phyloP scores from a whole-genome alignment of 768 basidiomycete species.

The Lactarius tabidus region DNA sequence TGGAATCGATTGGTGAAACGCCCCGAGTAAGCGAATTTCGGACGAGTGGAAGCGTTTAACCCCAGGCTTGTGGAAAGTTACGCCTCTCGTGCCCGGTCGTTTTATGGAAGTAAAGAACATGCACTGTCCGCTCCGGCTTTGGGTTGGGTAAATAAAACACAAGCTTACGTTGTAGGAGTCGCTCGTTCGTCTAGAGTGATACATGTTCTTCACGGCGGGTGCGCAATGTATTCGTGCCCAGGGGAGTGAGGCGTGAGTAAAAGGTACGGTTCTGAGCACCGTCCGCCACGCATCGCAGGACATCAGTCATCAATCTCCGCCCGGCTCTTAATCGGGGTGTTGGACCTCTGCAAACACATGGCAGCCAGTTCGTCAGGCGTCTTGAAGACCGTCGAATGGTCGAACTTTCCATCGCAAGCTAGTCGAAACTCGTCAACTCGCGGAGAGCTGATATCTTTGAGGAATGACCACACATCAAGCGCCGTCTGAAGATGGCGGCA shows the following conservation, averaged over 20 bases:
- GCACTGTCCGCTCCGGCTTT: background rate
- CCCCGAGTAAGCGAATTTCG: background rate
- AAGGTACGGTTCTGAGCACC: background rate
- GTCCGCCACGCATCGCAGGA: background rate
- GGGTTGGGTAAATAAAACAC: background rate
- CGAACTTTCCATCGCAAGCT: slow-evolving; percentile 51
- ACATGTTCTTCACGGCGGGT: background rate
- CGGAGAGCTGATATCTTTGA: slow-evolving; percentile 47
- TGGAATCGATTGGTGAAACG: background rate
- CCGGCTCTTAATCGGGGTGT: slow-evolving; percentile 13
- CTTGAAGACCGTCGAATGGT: slow-evolving; percentile 66
- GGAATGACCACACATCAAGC: slow-evolving; percentile 43
- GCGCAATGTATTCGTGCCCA: background rate
- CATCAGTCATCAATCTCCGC: slow-evolving; percentile 14
- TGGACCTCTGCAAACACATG: slow-evolving; percentile 31
- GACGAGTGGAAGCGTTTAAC: background rate
- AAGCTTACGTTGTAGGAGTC: background rate
- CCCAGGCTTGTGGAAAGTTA: background rate
- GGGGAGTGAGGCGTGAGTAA: background rate
- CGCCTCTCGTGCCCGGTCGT: background rate
- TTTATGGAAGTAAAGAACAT: background rate
- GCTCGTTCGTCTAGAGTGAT: background rate
- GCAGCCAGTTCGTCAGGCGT: slow-evolving; percentile 44
- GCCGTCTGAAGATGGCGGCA: slow-evolving; percentile 44
- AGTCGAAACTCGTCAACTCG: slow-evolving; percentile 59